Conservation (phyloP, 2,329 filamentous ascomycete species). For the Aspergillus oerlinghausenensis region DNA sequence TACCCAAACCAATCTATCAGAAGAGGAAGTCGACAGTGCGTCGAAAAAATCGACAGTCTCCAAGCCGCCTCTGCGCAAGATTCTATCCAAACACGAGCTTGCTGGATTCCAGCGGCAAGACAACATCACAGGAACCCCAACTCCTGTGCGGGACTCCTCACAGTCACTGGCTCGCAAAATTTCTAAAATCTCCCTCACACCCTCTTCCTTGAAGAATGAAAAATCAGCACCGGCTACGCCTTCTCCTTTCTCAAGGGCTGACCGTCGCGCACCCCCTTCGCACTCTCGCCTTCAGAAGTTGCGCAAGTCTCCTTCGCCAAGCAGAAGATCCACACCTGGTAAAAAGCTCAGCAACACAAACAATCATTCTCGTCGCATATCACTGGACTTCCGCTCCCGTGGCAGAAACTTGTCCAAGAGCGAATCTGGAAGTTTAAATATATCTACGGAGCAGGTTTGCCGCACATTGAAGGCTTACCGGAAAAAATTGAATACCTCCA, state of each 20-base stretch:
- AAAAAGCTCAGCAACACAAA: slow-evolving; percentile 27
- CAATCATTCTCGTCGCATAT: slow-evolving; percentile 40
- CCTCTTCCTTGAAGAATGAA: slow-evolving; percentile 26
- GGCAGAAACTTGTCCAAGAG: slow-evolving; percentile 35
- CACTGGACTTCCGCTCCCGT: slow-evolving; percentile 48
- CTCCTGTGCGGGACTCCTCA: slow-evolving; percentile 42
- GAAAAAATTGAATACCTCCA: slow-evolving; percentile 51
- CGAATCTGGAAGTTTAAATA: slow-evolving; percentile 46
- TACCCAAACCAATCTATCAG: slow-evolving; percentile 20
- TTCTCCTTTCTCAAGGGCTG: slow-evolving; percentile 22
- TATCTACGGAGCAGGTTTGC: slow-evolving; percentile 55
- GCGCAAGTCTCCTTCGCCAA: slow-evolving; percentile 37
- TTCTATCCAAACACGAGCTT: slow-evolving; percentile 82
- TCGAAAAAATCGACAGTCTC: slow-evolving; percentile 49
- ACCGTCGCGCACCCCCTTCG: slow-evolving; percentile 28
- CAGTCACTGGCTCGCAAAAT: slow-evolving; percentile 51
- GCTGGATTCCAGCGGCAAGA: slow-evolving; percentile 65
- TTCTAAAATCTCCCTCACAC: slow-evolving; percentile 49
- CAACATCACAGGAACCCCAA: slow-evolving; percentile 40
- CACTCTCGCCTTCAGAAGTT: slow-evolving; percentile 21
- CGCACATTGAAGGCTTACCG: slow-evolving; percentile 55
- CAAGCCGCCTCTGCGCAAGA: slow-evolving; percentile 72
- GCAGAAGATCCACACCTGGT: slow-evolving; percentile 28
- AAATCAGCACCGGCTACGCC: slow-evolving; percentile 27
- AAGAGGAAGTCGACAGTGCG: slow-evolving; percentile 35